phyloP scores from a whole-genome alignment of 208 protist species.

The Vickermania spadyakhi region DNA sequence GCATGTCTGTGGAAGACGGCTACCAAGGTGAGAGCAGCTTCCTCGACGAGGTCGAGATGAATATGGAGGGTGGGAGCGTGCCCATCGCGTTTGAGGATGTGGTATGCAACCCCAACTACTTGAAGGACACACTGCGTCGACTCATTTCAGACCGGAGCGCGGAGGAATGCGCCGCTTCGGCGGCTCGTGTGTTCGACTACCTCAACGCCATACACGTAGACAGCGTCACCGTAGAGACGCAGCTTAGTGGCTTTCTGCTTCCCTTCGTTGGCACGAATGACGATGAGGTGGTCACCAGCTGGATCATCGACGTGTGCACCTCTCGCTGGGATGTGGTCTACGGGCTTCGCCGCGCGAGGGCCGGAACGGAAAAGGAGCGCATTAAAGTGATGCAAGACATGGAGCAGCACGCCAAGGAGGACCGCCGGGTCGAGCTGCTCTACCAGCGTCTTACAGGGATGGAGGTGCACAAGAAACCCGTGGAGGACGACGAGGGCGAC shows the following conservation, averaged over 20 bases:
- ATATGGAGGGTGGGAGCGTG: conserved; percentile 4
- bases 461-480: conserved; percentile 22
- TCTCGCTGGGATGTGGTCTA: conserved; percentile 81
- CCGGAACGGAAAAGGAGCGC: conserved; percentile 51
- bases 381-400: conserved; percentile 66
- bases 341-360: conserved; percentile 55
- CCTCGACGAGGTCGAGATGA: conserved; percentile 4
- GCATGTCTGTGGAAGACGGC: conserved; percentile 15
- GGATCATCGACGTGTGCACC: conserved; percentile 56
- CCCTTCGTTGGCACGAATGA: conserved; percentile 81
- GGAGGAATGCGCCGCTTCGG: conserved; percentile 46
- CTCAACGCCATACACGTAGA: conserved; percentile 44
- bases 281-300: conserved; percentile 67
- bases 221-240: conserved; percentile 70
- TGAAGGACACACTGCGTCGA: conserved; percentile 69
- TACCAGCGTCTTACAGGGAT: conserved; percentile 81
- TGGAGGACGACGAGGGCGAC: conserved; percentile 5
- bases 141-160: conserved; percentile 59
- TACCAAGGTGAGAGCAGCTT: conserved; percentile 4
- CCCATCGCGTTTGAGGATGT: conserved; percentile 72
- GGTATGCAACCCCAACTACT: conserved; percentile 69
- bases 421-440: conserved; percentile 53
- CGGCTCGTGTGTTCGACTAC: conserved; percentile 57
- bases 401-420: conserved; percentile 44
- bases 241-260: conserved; percentile 79